Evolutionary conservation across 345 rosid genomes (phyloP).

Genomic region (Salix caprea): DNA sequence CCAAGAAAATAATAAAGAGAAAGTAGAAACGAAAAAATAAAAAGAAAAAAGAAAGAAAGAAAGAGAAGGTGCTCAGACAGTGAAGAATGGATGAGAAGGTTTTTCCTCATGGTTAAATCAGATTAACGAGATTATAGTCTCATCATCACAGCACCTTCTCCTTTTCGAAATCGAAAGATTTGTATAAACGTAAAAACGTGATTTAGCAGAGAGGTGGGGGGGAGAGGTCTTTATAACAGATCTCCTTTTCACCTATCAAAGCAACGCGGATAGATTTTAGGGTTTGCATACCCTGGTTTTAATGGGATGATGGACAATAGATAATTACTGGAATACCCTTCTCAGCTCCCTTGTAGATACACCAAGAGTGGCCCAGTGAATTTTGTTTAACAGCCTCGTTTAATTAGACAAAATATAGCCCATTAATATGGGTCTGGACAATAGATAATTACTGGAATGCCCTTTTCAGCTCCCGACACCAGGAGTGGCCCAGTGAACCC

Average conservation of each 20-base stretch:
- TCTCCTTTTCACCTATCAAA: neutral
- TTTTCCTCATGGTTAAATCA: slow-evolving; percentile 28
- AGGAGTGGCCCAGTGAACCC: too few species aligned
- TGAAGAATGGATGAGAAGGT: slow-evolving; percentile 23
- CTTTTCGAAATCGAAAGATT: neutral
- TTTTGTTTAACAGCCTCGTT: neutral
- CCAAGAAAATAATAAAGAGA: neutral
- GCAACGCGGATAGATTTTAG: neutral
- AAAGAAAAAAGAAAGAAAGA: neutral
- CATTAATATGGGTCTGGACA: neutral
- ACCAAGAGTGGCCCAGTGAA: too few species aligned
- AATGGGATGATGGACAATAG: neutral
- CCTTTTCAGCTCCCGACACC: neutral
- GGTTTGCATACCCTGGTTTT: neutral
- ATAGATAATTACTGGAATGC: neutral
- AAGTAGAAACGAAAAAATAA: neutral
- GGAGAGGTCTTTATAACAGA: neutral
- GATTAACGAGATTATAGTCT: slow-evolving; percentile 34
- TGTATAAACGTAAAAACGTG: neutral
- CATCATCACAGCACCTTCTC: slow-evolving; percentile 29
- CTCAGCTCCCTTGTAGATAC: neutral
- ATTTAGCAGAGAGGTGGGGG: neutral
- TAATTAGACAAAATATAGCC: neutral
- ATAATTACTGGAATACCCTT: neutral
- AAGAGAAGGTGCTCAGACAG: slow-evolving; percentile 30